phyloP scores from a whole-genome alignment of 139 green algal species.

The Chlamydomonas urium region DNA sequence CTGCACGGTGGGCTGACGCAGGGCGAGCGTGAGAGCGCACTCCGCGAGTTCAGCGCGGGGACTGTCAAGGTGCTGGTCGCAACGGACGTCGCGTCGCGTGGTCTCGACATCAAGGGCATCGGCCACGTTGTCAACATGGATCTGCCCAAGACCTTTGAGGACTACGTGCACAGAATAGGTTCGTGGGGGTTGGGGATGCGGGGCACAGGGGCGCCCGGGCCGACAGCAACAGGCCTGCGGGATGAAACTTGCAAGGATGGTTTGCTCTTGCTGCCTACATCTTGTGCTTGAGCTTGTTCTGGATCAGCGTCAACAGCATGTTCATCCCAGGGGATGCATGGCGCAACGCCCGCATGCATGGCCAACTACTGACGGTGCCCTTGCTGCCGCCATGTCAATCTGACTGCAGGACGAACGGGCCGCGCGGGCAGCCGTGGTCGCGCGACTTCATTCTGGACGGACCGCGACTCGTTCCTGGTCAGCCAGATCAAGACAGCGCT shows the following conservation, averaged over 20 bases:
- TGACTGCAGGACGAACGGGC: constrained; percentile 68
- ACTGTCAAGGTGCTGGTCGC: constrained; percentile 69
- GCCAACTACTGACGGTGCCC: background rate
- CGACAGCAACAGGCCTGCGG: too few relatives aligned
- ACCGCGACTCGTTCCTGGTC: constrained; percentile 71
- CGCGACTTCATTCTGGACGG: constrained; percentile 76
- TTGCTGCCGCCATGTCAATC: background rate
- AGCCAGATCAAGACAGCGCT: constrained; percentile 65
- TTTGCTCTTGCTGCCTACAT: constrained; percentile 1
- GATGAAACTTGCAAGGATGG: too few relatives aligned
- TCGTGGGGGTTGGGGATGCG: background rate
- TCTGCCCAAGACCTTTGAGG: constrained; percentile 92
- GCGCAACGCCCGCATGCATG: too few relatives aligned
- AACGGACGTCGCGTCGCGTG: constrained; percentile 87
- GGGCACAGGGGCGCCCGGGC: background rate
- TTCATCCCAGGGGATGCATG: too few relatives aligned
- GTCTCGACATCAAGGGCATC: constrained; percentile 87
- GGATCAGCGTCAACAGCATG: too few relatives aligned
- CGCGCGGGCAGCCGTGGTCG: constrained; percentile 60
- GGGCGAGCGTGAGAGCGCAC: constrained; percentile 64
- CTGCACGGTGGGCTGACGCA: constrained; percentile 73
- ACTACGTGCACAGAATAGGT: constrained; percentile 92
- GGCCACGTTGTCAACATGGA: constrained; percentile 87
- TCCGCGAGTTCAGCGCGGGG: constrained; percentile 64
- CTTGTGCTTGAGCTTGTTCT: too few relatives aligned